These are phyloP conservation scores for Pseudopithomyces chartarum DNA, from an alignment of 2,329 filamentous ascomycete species.

Conservation along the genomic window DNA sequence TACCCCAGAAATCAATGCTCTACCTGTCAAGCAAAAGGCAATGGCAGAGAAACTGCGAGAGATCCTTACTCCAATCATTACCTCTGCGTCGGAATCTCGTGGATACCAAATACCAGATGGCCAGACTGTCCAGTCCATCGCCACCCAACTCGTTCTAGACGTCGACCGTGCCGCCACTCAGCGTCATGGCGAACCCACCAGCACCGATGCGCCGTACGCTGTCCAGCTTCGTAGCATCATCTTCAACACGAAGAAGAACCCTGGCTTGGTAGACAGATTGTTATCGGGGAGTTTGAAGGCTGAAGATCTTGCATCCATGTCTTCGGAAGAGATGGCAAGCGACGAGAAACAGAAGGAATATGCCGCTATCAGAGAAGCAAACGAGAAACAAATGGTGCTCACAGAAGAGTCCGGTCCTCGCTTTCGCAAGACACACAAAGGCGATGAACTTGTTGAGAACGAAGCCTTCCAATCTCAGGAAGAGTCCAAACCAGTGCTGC, in stretches of 20 bases:
- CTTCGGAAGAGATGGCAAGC: slow-evolving; percentile 85
- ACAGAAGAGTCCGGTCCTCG: slow-evolving; percentile 73
- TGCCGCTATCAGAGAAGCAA: slow-evolving; percentile 75
- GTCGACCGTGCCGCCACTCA: slow-evolving; percentile 74
- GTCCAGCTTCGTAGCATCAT: slow-evolving; percentile 74
- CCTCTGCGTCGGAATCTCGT: slow-evolving; percentile 68
- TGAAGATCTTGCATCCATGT: slow-evolving; percentile 83
- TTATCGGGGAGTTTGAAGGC: slow-evolving; percentile 74
- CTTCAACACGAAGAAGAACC: slow-evolving; percentile 89
- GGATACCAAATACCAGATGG: slow-evolving; percentile 67
- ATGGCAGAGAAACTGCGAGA: slow-evolving; percentile 74
- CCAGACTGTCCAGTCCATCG: slow-evolving; percentile 66
- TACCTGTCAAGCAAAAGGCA: slow-evolving; percentile 70
- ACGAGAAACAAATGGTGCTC: slow-evolving; percentile 83
- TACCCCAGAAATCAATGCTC: slow-evolving; percentile 30
- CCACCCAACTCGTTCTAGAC: slow-evolving; percentile 73
- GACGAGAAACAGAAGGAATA: slow-evolving; percentile 82
- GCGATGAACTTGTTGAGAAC: slow-evolving; percentile 85
- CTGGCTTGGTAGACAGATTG: slow-evolving; percentile 75
- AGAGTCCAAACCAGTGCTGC: slow-evolving; percentile 33
- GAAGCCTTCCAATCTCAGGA: slow-evolving; percentile 52
- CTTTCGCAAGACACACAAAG: slow-evolving; percentile 90
- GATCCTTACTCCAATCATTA: slow-evolving; percentile 69
- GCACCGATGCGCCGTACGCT: slow-evolving; percentile 56
- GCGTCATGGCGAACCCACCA: slow-evolving; percentile 57